Base-by-base conservation (phyloP, 352 stramenopile species). In the Phytophthora lateralis region DNA sequence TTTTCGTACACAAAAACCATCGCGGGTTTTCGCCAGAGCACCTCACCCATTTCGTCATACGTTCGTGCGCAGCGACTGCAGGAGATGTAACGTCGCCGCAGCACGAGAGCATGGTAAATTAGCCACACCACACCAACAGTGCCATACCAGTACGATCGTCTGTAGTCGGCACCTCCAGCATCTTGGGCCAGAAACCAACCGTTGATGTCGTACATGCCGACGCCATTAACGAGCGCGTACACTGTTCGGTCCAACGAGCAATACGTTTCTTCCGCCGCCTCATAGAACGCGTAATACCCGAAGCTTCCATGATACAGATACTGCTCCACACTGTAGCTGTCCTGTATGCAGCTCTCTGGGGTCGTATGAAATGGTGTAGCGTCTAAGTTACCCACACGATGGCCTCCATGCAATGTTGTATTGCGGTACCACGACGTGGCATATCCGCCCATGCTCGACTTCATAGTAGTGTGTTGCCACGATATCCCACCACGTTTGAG, bases 401-500 rank as follows among this genome's bases (percentile, higher is more conserved):
- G 61, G 5, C 15, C 11, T 4, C 50, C 59, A 21, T 66, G 59
- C 3, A n/a, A 55, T 6, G 46, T 66, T 61, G 8, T 66, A 66
- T 8, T 66, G 49, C 3, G 56, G 57, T 2, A 55, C 29, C 2
- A 71, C 50, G 21, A 59, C 44, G 21, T 67, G 63, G 29, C 45
- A 71, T 18, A 68, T 53, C 15, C 50, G 26, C 12, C 32, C 45
- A 6, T 54, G 18, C 1, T 46, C 21, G 0, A 32, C 24, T 1
- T 4, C 18, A 20, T 63, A 59, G 29, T 52, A 71, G 30, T 63
- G 50, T 10, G 63, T 66, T 32, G 56, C 44, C 15, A 37, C 30
- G 17, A 68, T 30, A 11, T 71, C 68, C 45, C 51, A 68, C 58
- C 63, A 68, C n/a, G 60, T 51, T 39, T 20, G 37, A 12, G 57